Evolutionary conservation across 768 basidiomycete species (phyloP).

Genomic region (Trametes sanguinea): DNA sequence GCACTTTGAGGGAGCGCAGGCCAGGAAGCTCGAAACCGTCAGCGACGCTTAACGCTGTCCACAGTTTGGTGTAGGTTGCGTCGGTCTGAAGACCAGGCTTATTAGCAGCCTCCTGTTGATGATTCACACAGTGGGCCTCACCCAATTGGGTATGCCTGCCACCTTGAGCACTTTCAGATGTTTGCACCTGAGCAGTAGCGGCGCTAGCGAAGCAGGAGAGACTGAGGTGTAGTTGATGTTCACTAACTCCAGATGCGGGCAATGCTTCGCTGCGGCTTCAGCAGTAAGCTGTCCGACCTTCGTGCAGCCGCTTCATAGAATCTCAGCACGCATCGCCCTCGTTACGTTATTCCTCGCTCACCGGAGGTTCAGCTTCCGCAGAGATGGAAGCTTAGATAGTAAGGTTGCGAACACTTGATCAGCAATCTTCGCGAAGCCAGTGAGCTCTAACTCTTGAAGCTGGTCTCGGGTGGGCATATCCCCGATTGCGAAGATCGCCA

Average conservation of each 20-base stretch:
- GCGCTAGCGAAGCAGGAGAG: slow-evolving; percentile 48
- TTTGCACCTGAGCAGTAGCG: slow-evolving; percentile 43
- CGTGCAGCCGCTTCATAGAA: slow-evolving; percentile 53
- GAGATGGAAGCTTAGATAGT: slow-evolving; percentile 44
- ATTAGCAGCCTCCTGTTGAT: not conserved
- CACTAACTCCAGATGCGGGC: slow-evolving; percentile 45
- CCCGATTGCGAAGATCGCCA: slow-evolving; percentile 50
- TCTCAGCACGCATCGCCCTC: not conserved
- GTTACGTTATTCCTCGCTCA: slow-evolving; percentile 28
- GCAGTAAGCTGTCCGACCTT: slow-evolving; percentile 55
- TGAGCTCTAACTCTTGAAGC: slow-evolving; percentile 52
- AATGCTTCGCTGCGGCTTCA: slow-evolving; percentile 43
- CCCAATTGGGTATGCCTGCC: slow-evolving; percentile 65
- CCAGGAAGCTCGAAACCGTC: slow-evolving; percentile 37
- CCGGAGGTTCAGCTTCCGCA: slow-evolving; percentile 57
- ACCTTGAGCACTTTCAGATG: slow-evolving; percentile 59
- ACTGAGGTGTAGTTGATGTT: slow-evolving; percentile 66
- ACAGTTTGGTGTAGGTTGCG: slow-evolving; percentile 50
- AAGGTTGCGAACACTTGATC: slow-evolving; percentile 55
- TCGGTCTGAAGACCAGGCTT: slow-evolving; percentile 50
- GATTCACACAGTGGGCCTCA: slow-evolving; percentile 29
- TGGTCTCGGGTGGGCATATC: slow-evolving; percentile 21
- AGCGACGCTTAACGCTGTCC: slow-evolving; percentile 24
- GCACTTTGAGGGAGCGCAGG: slow-evolving; percentile 59
- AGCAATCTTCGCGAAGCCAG: slow-evolving; percentile 51